Evolutionary conservation across 2,329 filamentous ascomycete genomes (phyloP), one percentile per base, ranked within the genome.

Genomic region (Beauveria sp.): DNA sequence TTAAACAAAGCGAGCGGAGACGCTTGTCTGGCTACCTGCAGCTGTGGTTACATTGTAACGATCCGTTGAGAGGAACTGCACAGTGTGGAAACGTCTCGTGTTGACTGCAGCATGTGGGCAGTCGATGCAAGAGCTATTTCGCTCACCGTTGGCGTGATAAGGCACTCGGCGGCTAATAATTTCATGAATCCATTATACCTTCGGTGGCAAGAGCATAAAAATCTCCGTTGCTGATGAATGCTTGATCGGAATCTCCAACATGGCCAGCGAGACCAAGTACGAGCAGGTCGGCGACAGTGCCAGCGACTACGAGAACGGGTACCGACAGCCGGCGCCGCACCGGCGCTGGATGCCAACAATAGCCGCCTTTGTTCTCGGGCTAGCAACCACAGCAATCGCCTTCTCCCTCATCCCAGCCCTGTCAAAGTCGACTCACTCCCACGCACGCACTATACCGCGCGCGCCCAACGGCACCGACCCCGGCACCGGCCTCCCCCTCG

Each of bases 401-500:
- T 28, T 62, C 12, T 43, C 50, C 18, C 10, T 62, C 5, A 42
- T 31, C 14, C 49, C 48, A 1, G 10, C 46, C 40, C 10, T 62
- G 14, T 45, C 38, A 9, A 38, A 38, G 12, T 2, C 34, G 3
- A 3, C 10, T 9, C 52, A 28, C 28, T 45, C 61, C 8, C 55
- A 46, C 49, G 54, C 61, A 12, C 54, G 61, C 49, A 55, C 31
- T 43, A 40, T 62, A 5, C 61, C 61, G 3, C 54, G 48, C 6
- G 54, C 55, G n/a, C 26, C 8, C 8, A 28, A 66, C 34, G 66
- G 66, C 28, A n/a, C 54, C 8, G 64, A 67, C 50, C 49, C 50
- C 14, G 34, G 40, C 6, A 66, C 62, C 6, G 66, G 66, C 2
- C 63, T 66, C 64, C 66, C 34, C 0, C 20, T 64, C 31, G 54